These are phyloP conservation scores for Solanum lycopersicoides DNA, from an alignment of 257 asterid species.

Conservation along the genomic window DNA sequence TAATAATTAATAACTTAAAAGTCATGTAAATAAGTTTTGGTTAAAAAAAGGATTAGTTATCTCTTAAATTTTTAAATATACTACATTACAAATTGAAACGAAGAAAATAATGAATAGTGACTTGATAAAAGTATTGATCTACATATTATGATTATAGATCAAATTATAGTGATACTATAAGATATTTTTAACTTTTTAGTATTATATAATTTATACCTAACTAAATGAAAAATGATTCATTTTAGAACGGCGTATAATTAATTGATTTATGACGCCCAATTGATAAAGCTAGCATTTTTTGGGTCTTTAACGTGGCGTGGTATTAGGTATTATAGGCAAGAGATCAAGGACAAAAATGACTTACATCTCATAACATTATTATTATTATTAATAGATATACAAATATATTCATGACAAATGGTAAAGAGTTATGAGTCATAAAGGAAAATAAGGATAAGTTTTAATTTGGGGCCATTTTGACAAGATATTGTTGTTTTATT, in stretches of 20 bases:
- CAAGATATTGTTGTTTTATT: neutral
- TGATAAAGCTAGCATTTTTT: neutral
- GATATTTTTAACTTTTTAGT: neutral
- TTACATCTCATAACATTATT: neutral
- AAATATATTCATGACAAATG: neutral
- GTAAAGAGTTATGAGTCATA: neutral
- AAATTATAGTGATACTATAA: no score
- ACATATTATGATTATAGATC: neutral
- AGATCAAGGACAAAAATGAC: neutral
- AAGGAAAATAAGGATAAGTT: neutral
- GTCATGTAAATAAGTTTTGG: no score
- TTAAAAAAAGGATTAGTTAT: no score
- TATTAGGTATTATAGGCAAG: neutral
- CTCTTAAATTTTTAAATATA: no score
- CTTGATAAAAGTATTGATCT: neutral
- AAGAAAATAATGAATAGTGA: neutral
- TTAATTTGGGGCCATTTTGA: neutral
- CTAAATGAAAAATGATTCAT: neutral
- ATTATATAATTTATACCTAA: neutral
- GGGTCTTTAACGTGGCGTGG: neutral
- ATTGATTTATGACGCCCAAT: neutral
- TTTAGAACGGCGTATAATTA: neutral
- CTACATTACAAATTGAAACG: no score
- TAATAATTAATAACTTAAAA: no score
- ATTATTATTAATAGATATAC: neutral